These are phyloP conservation scores for Globisporangium emineosum DNA, from an alignment of 352 stramenopile species.

Conservation along the genomic window DNA sequence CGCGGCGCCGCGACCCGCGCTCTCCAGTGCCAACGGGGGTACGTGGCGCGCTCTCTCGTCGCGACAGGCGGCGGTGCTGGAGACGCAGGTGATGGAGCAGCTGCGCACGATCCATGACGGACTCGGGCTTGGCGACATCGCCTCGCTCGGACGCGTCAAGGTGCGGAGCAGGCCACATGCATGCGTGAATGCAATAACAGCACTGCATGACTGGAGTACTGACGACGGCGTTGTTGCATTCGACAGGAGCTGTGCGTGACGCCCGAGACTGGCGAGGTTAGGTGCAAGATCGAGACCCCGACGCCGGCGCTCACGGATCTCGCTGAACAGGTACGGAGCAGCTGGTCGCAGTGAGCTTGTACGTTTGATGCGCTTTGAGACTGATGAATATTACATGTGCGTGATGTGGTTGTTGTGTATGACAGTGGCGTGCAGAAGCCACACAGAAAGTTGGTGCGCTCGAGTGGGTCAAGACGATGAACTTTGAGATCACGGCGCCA, in stretches of 20 bases:
- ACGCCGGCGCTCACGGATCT: constrained; percentile 69
- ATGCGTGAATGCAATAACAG: no score
- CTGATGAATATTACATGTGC: background rate
- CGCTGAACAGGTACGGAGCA: constrained; percentile 46
- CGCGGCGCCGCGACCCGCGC: background rate
- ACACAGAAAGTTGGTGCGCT: constrained; percentile 45
- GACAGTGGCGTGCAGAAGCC: constrained; percentile 69
- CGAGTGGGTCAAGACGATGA: constrained; percentile 69
- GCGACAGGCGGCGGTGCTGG: constrained; percentile 60
- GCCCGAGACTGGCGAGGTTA: constrained; percentile 41
- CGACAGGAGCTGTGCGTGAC: constrained; percentile 50
- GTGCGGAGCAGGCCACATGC: no score
- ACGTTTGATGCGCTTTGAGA: background rate
- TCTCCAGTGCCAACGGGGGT: constrained; percentile 1
- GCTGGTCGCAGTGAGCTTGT: background rate
- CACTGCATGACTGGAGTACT: background rate
- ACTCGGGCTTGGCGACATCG: constrained; percentile 70
- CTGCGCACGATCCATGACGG: constrained; percentile 68
- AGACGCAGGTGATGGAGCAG: constrained; percentile 75
- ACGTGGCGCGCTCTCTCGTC: constrained; percentile 49
- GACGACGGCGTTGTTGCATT: background rate
- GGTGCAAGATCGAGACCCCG: constrained; percentile 70
- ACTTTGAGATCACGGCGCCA: constrained; percentile 62
- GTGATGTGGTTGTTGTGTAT: background rate
- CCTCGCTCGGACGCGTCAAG: constrained; percentile 77